phyloP scores from a whole-genome alignment of 2,329 filamentous ascomycete species.

The Pseudogymnoascus sp. region DNA sequence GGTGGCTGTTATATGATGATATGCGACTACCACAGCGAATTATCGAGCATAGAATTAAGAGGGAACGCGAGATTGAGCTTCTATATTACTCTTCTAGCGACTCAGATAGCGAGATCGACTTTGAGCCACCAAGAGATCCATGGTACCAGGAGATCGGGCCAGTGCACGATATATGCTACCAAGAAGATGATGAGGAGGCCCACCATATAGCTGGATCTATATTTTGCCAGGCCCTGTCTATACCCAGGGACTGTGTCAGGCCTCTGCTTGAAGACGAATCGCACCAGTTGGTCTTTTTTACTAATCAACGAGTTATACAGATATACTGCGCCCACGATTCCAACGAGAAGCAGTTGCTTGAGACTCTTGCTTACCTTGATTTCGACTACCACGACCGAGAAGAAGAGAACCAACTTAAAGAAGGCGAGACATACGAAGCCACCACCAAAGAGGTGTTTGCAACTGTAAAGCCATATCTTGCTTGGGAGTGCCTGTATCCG shows the following conservation, averaged over 20 bases:
- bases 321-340: conserved; percentile 23
- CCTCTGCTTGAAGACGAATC: conserved; percentile 5
- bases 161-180: not conserved
- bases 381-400: not conserved
- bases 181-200: not conserved
- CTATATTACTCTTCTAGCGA: not conserved
- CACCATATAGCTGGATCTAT: conserved; percentile 1
- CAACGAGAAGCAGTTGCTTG: conserved; percentile 14
- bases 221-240: not conserved
- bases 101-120: not conserved
- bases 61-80: not conserved
- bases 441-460: conserved; percentile 16
- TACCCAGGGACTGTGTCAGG: conserved; percentile 1
- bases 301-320: conserved; percentile 25
- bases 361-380: not conserved
- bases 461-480: conserved; percentile 15
- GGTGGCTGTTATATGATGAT: not conserved
- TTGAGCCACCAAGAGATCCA: not conserved
- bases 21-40: not conserved
- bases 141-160: conserved; percentile 8
- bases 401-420: not conserved
- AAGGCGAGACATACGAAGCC: conserved; percentile 17
- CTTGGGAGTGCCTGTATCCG: conserved; percentile 23
- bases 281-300: conserved; percentile 24
- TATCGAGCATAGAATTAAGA: not conserved